Conservation (phyloP, 108 stramenopile genomes). For the Cyclostephanos invisitatus region DNA sequence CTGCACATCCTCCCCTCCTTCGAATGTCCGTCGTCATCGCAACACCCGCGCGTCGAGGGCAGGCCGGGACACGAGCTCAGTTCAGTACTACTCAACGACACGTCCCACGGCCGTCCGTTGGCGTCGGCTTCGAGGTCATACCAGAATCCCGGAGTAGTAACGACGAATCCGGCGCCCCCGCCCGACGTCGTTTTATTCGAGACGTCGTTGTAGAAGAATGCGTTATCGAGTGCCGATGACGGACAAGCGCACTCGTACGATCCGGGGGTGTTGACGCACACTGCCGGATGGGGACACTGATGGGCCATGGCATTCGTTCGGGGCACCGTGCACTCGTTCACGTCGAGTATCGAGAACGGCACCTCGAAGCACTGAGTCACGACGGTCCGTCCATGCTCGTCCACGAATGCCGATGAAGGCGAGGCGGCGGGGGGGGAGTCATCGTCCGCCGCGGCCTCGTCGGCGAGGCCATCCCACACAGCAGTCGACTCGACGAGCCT, state of each 20-base stretch:
- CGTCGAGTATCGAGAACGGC: constrained; percentile 86
- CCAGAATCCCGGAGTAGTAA: constrained; percentile 44
- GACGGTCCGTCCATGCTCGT: constrained; percentile 50
- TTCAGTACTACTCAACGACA: not conserved
- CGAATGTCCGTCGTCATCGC: constrained; percentile 20
- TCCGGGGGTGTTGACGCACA: constrained; percentile 89
- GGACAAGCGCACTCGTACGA: constrained; percentile 92
- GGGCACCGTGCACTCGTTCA: constrained; percentile 84
- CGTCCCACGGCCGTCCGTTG: not conserved
- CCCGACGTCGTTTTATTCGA: no score
- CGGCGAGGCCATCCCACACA: not conserved
- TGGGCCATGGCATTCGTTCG: constrained; percentile 73
- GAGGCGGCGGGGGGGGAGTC: not conserved
- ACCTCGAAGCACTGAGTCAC: constrained; percentile 84
- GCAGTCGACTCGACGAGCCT: constrained; percentile 49
- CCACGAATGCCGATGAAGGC: constrained; percentile 6
- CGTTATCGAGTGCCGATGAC: not conserved
- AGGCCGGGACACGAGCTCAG: constrained; percentile 25
- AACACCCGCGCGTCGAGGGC: constrained; percentile 55
- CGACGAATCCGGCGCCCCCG: no score
- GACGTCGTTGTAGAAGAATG: not conserved
- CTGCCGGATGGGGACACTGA: constrained; percentile 62
- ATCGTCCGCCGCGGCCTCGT: constrained; percentile 8
- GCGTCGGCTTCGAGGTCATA: not conserved
- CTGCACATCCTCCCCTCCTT: constrained; percentile 41